phyloP scores from a whole-genome alignment of 2,329 filamentous ascomycete genomes.

The Huntiella omanensis region DNA sequence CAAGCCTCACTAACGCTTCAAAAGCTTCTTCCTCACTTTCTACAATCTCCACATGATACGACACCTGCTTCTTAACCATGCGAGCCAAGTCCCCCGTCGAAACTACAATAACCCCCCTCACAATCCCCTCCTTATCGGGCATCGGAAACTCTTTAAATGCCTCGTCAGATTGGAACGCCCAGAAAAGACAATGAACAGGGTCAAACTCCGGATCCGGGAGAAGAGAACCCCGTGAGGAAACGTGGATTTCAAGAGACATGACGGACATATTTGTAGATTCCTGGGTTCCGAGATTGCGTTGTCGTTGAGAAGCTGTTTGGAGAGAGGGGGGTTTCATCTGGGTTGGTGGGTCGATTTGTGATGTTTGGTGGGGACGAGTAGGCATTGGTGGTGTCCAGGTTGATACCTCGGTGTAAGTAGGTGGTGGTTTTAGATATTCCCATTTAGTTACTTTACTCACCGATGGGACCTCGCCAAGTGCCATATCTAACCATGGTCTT shows the following conservation, averaged over 20 bases:
- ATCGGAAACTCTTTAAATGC: slow-evolving; percentile 12
- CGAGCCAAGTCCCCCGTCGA: slow-evolving; percentile 19
- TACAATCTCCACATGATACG: slow-evolving; percentile 35
- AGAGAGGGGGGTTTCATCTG: slow-evolving; percentile 53
- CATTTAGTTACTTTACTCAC: slow-evolving; percentile 36
- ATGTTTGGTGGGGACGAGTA: slow-evolving; percentile 24
- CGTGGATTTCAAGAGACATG: slow-evolving; percentile 84
- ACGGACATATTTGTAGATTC: slow-evolving; percentile 90
- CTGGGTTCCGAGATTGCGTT: slow-evolving; percentile 43
- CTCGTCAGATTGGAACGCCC: slow-evolving; percentile 63
- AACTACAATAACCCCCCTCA: slow-evolving; percentile 55
- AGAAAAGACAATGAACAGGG: slow-evolving; percentile 74
- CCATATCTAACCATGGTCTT: too few species aligned
- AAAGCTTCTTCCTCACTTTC: slow-evolving; percentile 67
- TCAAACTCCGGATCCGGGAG: slow-evolving; percentile 83
- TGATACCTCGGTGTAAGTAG: slow-evolving; percentile 48
- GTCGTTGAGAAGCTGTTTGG: slow-evolving; percentile 54
- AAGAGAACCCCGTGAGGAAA: slow-evolving; percentile 65
- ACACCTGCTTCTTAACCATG: not conserved
- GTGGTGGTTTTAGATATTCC: slow-evolving; percentile 57
- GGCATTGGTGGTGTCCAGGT: slow-evolving; percentile 33
- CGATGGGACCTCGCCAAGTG: not conserved
- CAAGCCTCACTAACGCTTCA: slow-evolving; percentile 69
- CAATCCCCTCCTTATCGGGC: slow-evolving; percentile 13
- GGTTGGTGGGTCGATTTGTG: slow-evolving; percentile 78